Percentiles rank a stretch among this genome's conserved stretches.
phyloP scores from a whole-genome alignment of 306 rosid species.

The Lagenaria siceraria region DNA sequence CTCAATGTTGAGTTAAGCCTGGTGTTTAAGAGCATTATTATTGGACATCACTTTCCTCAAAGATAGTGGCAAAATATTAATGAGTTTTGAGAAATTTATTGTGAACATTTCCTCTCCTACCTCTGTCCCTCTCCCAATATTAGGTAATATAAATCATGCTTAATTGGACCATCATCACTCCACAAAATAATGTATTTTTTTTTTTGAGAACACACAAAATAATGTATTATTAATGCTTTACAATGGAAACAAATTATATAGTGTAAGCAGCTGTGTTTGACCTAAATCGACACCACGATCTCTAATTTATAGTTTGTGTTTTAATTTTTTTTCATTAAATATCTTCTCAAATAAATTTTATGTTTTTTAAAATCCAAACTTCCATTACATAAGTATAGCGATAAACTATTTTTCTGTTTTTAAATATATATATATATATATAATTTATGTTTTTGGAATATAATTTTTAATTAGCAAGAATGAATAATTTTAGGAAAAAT shows the following conservation, averaged over 20 bases:
- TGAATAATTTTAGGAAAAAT: neutral
- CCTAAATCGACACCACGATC: neutral
- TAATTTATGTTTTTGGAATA: neutral
- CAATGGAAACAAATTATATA: neutral
- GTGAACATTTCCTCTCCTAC: neutral
- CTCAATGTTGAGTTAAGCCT: neutral
- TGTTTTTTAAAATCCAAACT: neutral
- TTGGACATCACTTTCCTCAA: neutral
- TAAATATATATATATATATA: too few relatives aligned
- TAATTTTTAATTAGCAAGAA: neutral
- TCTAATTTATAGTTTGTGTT: neutral
- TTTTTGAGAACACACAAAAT: too few relatives aligned
- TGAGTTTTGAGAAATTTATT: neutral
- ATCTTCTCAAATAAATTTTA: neutral
- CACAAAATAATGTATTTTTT: neutral
- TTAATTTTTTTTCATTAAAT: neutral
- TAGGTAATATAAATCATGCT: conserved; percentile 3
- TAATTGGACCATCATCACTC: neutral
- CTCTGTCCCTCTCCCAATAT: neutral
- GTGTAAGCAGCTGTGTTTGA: neutral
- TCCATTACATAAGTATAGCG: neutral
- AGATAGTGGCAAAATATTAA: neutral
- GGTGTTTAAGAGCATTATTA: neutral
- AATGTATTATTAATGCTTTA: neutral
- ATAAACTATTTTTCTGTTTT: too few relatives aligned